Base-by-base conservation (phyloP, 345 rosid species). In the Rhodomyrtus tomentosa region DNA sequence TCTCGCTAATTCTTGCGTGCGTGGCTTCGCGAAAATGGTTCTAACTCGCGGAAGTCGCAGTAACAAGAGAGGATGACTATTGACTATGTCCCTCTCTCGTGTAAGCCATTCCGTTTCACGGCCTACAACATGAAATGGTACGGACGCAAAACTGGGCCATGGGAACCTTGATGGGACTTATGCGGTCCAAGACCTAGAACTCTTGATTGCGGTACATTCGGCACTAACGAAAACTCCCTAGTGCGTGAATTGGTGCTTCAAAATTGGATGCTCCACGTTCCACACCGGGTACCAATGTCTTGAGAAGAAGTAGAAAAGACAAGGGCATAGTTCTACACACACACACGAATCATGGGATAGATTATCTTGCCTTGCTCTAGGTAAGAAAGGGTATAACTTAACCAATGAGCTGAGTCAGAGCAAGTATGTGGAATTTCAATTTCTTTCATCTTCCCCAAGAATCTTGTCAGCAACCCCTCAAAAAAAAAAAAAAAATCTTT, bases 401-500 rank as follows among this genome's bases (percentile, higher is more conserved):
- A 68, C 42, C 16, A 50, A 18, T 52, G 52, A 50, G 73, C 55
- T 16, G 82, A 79, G 73, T 45, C 62, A 51, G 38, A 76, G 52
- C 50, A 24, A 36, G 40, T 72, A 76, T 22, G 40, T 68, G 48
- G 55, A 32, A n/a, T 51, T 45, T 40, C 48, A 51, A 81, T 55
- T 59, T 83, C 88, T 85, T 89, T 83, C 81, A 80, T 82, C 82
- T 54, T 38, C 86, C 91, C 93, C 96, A 87, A 93, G 92, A 91
- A 82, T 91, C 89, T 83, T 91, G 92, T 90, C 92, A 62, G 72
- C 24, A n/a, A n/a, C 73, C 86, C 85, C 84, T 82, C n/a, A n/a
- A 72, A 58, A 36, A 52, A 50, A 73, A 83, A 58, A 32, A 52
- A 50, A 58, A 73, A 50, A 76, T 32, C 29, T 80, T 86, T 76